Conservation (phyloP, 345 rosid genomes). For the Hirschfeldia incana region DNA sequence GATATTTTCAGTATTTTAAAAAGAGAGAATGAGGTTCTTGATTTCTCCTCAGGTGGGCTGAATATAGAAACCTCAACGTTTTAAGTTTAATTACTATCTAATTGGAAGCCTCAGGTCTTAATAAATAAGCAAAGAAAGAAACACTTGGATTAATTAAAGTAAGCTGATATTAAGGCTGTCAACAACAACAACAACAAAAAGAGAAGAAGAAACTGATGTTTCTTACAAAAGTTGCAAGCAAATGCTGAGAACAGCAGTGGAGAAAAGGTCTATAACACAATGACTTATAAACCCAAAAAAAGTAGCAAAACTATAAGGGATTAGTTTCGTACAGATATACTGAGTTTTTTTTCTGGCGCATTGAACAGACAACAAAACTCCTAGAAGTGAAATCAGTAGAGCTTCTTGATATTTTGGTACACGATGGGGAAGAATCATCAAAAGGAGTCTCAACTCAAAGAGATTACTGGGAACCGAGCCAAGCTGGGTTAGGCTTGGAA, state of each 20-base stretch:
- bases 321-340: conserved; percentile 25
- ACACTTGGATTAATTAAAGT: background rate
- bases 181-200: background rate
- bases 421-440: conserved; percentile 23
- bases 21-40: background rate
- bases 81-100: background rate
- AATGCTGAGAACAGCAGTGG: conserved; percentile 21
- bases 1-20: background rate
- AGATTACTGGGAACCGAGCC: conserved; percentile 57
- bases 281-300: background rate
- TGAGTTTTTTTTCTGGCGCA: background rate
- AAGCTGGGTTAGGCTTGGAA: conserved; percentile 52
- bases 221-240: conserved; percentile 18
- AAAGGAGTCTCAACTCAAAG: background rate
- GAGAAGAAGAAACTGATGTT: conserved; percentile 3
- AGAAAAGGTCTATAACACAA: background rate
- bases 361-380: background rate
- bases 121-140: background rate
- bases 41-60: background rate
- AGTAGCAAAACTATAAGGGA: conserved; percentile 6
- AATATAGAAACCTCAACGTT: too few species aligned
- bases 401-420: background rate
- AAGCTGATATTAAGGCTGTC: background rate
- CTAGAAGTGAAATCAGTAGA: background rate
- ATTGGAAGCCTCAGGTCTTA: background rate